phyloP scores from a whole-genome alignment of 2,329 filamentous ascomycete genomes.

The Colletotrichum tabaci region DNA sequence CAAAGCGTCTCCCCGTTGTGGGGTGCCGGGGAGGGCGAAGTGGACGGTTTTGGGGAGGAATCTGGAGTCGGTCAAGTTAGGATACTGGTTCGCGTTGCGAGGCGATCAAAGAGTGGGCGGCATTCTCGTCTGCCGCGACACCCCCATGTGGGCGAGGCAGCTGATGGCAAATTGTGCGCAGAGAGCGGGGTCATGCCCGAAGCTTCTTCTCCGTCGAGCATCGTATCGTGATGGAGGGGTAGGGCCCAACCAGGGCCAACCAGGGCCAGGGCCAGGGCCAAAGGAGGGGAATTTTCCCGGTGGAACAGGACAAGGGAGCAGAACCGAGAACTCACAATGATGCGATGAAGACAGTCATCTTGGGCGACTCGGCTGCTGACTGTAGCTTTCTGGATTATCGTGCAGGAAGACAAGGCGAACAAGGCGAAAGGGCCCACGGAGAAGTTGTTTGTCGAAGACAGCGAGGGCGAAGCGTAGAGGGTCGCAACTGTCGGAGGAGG shows the following conservation, averaged over 20 bases:
- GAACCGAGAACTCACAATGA: slow-evolving; percentile 58
- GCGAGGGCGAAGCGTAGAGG: background rate
- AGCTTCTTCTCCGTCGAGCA: background rate
- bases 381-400: background rate
- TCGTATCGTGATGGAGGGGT: background rate
- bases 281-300: too few relatives aligned
- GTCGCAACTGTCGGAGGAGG: background rate
- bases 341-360: slow-evolving; percentile 67
- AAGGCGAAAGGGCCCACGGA: background rate
- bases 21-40: slow-evolving; percentile 78
- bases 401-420: background rate
- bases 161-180: background rate
- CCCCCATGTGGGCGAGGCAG: background rate
- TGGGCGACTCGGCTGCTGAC: slow-evolving; percentile 46
- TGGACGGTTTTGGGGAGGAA: slow-evolving; percentile 94
- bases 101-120: background rate
- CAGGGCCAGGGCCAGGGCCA: too few relatives aligned
- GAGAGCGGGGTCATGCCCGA: slow-evolving; percentile 12
- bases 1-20: slow-evolving; percentile 54
- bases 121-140: too few relatives aligned
- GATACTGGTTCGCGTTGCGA: background rate
- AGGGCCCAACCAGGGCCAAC: background rate
- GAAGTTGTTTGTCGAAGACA: background rate
- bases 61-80: slow-evolving; percentile 60
- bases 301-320: background rate